These are phyloP conservation scores for Verticillium nonalfalfae DNA, from an alignment of 2,329 filamentous ascomycete species.

Conservation along the genomic window DNA sequence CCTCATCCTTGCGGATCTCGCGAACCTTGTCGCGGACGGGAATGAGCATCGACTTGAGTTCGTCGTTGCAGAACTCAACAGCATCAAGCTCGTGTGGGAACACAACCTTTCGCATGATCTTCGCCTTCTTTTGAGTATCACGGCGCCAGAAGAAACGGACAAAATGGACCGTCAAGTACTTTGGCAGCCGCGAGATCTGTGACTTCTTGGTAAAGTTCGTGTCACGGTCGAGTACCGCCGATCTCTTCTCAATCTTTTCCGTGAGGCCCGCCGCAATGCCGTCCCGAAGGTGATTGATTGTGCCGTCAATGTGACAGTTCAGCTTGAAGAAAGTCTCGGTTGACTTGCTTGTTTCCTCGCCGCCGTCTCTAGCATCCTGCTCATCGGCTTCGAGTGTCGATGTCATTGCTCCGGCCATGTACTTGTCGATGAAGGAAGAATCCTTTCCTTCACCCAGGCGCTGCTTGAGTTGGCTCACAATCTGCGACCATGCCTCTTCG, in stretches of 20 bases:
- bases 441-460: constrained; percentile 55
- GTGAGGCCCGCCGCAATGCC: constrained; percentile 76
- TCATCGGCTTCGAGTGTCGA: constrained; percentile 81
- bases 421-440: constrained; percentile 79
- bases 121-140: constrained; percentile 94
- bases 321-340: constrained; percentile 83
- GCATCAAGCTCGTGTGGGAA: constrained; percentile 92
- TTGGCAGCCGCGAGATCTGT: constrained; percentile 83
- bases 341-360: constrained; percentile 61
- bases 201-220: constrained; percentile 85
- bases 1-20: constrained; percentile 89
- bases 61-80: constrained; percentile 92
- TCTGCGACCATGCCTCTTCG: constrained; percentile 97
- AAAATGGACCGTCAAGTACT: constrained; percentile 95
- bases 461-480: constrained; percentile 74
- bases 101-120: constrained; percentile 98
- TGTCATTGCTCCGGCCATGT: constrained; percentile 77
- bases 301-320: constrained; percentile 86
- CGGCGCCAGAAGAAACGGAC: constrained; percentile 98
- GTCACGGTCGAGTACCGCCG: constrained; percentile 68
- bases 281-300: constrained; percentile 85
- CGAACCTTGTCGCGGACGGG: constrained; percentile 96
- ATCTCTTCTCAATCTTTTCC: constrained; percentile 89
- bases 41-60: constrained; percentile 73
- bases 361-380: constrained; percentile 63